Percentiles rank a stretch among this genome's conserved stretches.
phyloP scores from a whole-genome alignment of 495 filamentous ascomycete genomes.

The Daldinia childiae region DNA sequence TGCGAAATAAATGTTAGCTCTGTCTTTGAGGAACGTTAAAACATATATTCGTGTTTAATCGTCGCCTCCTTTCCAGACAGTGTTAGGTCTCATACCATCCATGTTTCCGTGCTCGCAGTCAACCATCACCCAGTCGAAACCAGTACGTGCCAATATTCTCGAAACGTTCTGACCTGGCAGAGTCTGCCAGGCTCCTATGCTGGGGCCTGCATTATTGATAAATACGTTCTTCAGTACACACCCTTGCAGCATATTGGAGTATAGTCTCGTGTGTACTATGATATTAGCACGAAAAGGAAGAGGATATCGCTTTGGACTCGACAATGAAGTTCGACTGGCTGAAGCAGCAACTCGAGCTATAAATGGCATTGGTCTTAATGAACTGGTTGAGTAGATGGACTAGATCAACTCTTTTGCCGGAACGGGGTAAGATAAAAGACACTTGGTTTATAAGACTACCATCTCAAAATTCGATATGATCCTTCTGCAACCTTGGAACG shows the following conservation, averaged over 20 bases:
- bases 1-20: constrained; percentile 6
- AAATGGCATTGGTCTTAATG: constrained; percentile 15
- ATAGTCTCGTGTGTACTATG: constrained; percentile 5
- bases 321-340: constrained; percentile 9
- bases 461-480: constrained; percentile 7
- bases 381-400: background rate
- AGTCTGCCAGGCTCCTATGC: constrained; percentile 78
- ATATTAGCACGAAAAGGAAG: background rate
- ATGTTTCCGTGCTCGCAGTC: constrained; percentile 85
- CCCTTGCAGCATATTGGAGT: constrained; percentile 66
- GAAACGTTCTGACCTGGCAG: constrained; percentile 76
- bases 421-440: constrained; percentile 5
- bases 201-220: constrained; percentile 61
- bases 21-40: background rate
- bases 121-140: constrained; percentile 78
- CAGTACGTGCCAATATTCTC: constrained; percentile 71
- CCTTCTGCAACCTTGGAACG: background rate
- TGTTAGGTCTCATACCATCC: constrained; percentile 61
- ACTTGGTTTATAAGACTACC: background rate
- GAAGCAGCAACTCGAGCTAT: constrained; percentile 11
- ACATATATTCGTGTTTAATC: background rate
- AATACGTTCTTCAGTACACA: constrained; percentile 71
- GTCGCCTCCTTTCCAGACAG: background rate
- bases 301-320: constrained; percentile 4
- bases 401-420: background rate